phyloP scores from a whole-genome alignment of 1,284 basidiomycete species.

The Puccinia coronata region DNA sequence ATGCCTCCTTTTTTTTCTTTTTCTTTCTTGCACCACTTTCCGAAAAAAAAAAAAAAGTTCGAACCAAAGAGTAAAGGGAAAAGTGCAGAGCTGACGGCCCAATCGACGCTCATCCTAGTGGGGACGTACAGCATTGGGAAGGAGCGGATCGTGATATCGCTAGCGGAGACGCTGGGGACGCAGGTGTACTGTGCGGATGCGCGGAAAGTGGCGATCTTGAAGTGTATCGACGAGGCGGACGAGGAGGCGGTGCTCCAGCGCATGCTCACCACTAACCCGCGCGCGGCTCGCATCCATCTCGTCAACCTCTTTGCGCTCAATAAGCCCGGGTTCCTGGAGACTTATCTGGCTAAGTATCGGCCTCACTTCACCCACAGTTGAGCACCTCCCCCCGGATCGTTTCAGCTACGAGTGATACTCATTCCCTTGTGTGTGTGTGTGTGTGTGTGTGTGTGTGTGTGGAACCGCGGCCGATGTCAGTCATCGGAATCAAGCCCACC shows the following conservation, averaged over 20 bases:
- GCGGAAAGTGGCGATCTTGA: conserved; percentile 7
- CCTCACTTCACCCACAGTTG: conserved; percentile 26
- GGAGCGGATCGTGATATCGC: conserved; percentile 33
- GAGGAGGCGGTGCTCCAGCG: neutral
- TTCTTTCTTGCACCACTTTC: neutral
- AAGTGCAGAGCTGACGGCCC: neutral
- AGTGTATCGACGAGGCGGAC: conserved; percentile 23
- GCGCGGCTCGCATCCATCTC: conserved; percentile 40
- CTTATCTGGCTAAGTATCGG: conserved; percentile 25
- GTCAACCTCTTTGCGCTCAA: conserved; percentile 28
- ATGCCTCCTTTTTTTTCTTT: neutral
- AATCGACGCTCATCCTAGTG: conserved; percentile 14
- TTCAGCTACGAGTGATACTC: no score
- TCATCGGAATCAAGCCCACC: conserved; percentile 45
- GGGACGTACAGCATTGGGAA: conserved; percentile 48
- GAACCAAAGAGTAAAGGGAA: neutral
- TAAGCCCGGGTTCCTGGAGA: conserved; percentile 14
- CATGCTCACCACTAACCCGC: conserved; percentile 7
- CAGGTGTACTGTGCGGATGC: conserved; percentile 35
- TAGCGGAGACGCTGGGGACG: conserved; percentile 2
- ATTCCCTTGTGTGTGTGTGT: no score
- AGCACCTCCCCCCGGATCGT: neutral
- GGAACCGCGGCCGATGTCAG: no score
- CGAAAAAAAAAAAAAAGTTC: no score
- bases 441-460: no score